Conservation (phyloP, 2,329 filamentous ascomycete species). For the Leptographium radiaticola region DNA sequence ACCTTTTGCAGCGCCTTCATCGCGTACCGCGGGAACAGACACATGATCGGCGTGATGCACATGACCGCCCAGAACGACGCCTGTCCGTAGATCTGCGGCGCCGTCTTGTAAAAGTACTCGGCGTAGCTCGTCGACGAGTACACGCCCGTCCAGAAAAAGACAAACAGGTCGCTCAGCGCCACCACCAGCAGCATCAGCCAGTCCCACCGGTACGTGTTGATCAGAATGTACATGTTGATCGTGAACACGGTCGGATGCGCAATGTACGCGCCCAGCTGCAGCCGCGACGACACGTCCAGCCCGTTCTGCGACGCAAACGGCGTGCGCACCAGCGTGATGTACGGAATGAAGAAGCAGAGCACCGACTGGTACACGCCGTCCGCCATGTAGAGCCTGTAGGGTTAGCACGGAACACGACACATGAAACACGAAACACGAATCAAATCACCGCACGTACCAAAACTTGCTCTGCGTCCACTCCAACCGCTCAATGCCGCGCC, state of each 20-base stretch:
- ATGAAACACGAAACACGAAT: neutral
- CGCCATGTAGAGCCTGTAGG: slow-evolving; percentile 72
- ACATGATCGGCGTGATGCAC: slow-evolving; percentile 66
- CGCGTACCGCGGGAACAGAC: slow-evolving; percentile 75
- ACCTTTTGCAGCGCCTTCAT: slow-evolving; percentile 87
- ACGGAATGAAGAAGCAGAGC: slow-evolving; percentile 87
- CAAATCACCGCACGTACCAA: slow-evolving; percentile 52
- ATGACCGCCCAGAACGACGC: slow-evolving; percentile 80
- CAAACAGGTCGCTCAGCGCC: slow-evolving; percentile 65
- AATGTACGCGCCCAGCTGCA: slow-evolving; percentile 77
- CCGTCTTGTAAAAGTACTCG: slow-evolving; percentile 59
- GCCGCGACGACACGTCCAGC: slow-evolving; percentile 62
- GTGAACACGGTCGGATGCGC: slow-evolving; percentile 72
- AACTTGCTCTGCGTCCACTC: slow-evolving; percentile 97
- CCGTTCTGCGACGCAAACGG: slow-evolving; percentile 61
- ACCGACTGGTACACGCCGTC: slow-evolving; percentile 93
- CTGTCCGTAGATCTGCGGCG: slow-evolving; percentile 63
- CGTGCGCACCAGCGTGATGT: slow-evolving; percentile 59
- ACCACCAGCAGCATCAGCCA: slow-evolving; percentile 87
- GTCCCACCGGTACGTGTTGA: slow-evolving; percentile 97
- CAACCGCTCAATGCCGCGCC: slow-evolving; percentile 84
- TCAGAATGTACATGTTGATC: slow-evolving; percentile 87
- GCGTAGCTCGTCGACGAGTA: slow-evolving; percentile 47
- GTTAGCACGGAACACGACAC: neutral
- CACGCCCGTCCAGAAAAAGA: slow-evolving; percentile 93